phyloP scores from a whole-genome alignment of 2,329 filamentous ascomycete genomes.

The Clarireedia monteithiana region DNA sequence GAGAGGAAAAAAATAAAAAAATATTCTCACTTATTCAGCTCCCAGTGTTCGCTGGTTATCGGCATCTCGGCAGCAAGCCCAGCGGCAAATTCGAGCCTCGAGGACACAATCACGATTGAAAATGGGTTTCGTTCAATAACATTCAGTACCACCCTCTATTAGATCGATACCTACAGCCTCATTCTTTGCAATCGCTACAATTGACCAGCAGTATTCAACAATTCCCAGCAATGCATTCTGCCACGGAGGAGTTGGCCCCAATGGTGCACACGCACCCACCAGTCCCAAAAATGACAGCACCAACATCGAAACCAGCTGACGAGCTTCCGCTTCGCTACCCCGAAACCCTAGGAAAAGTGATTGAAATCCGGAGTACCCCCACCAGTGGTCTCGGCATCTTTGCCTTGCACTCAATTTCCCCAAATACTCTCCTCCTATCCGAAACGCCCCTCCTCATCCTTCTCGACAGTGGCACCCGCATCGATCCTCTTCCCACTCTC shows the following conservation, averaged over 20 bases:
- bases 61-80: too few relatives aligned
- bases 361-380: constrained; percentile 15
- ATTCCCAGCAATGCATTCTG: neutral
- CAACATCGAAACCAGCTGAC: neutral
- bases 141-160: too few relatives aligned
- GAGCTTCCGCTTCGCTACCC: constrained; percentile 14
- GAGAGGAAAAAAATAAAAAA: too few relatives aligned
- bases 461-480: constrained; percentile 13
- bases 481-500: constrained; percentile 13
- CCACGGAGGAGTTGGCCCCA: neutral
- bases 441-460: constrained; percentile 20
- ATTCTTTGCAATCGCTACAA: too few relatives aligned
- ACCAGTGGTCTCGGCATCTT: constrained; percentile 21
- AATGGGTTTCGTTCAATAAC: too few relatives aligned
- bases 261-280: neutral
- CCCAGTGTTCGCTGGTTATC: too few relatives aligned
- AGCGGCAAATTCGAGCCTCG: too few relatives aligned
- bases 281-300: neutral
- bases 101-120: too few relatives aligned
- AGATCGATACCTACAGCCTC: too few relatives aligned
- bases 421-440: constrained; percentile 16
- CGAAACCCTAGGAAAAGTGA: constrained; percentile 17
- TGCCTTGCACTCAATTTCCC: constrained; percentile 14
- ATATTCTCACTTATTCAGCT: too few relatives aligned
- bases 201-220: too few relatives aligned